Conservation (phyloP, 2,329 filamentous ascomycete species). For the Sclerotinia spermophila region DNA sequence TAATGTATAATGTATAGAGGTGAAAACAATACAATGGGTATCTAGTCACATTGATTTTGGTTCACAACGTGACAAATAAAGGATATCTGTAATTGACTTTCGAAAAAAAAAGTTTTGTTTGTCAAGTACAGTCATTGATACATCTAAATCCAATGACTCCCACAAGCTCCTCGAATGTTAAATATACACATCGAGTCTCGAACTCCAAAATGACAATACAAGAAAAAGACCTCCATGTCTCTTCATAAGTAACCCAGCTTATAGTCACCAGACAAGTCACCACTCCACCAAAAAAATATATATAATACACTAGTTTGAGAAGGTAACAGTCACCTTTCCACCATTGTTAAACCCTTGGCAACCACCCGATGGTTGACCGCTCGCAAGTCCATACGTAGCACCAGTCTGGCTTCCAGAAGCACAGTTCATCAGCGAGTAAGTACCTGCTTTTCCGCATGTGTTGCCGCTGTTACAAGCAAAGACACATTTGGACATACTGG, state of each 20-base stretch:
- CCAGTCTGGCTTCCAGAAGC: conserved; percentile 12
- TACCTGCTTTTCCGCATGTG: conserved; percentile 3
- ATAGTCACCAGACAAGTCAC: neutral
- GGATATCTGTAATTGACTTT: neutral
- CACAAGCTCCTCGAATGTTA: neutral
- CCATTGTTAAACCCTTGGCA: conserved; percentile 20
- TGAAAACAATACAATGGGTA: too few relatives aligned
- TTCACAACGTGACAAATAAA: neutral
- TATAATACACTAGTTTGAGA: neutral
- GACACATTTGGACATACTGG: conserved; percentile 11
- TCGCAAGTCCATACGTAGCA: neutral
- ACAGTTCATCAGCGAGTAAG: conserved; percentile 12
- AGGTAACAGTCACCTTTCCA: conserved; percentile 1
- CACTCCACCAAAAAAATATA: neutral
- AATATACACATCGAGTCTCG: neutral
- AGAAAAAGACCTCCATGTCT: neutral
- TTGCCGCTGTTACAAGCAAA: conserved; percentile 13
- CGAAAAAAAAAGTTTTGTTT: neutral
- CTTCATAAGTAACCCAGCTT: neutral
- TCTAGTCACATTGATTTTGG: neutral
- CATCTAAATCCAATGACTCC: neutral
- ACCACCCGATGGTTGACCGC: conserved; percentile 14
- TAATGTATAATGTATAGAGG: neutral
- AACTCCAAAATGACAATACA: neutral
- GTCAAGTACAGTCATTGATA: neutral